A percentile compares a stretch with the other conserved stretches of the same genome.
These are phyloP conservation scores for Xylaria sp. DNA, from an alignment of 2,329 filamentous ascomycete species.

Conservation along the genomic window DNA sequence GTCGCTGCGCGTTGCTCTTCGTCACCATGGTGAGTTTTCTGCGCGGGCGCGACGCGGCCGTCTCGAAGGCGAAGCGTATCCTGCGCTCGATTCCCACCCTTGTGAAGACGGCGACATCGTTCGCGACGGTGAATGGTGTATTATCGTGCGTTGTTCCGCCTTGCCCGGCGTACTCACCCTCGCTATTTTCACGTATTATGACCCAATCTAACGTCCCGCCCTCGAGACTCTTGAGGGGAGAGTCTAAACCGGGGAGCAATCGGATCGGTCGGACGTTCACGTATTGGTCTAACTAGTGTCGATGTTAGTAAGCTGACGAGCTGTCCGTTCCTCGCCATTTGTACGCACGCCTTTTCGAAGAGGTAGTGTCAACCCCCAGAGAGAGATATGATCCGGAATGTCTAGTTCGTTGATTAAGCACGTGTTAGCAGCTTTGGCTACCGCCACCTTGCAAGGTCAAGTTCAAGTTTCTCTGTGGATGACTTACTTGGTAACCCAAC, in stretches of 20 bases:
- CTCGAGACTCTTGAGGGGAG: background rate
- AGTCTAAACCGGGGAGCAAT: background rate
- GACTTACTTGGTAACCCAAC: constrained; percentile 9
- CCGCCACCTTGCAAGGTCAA: background rate
- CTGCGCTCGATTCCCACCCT: background rate
- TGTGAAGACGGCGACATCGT: constrained; percentile 3
- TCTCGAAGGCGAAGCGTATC: constrained; percentile 12
- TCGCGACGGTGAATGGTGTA: background rate
- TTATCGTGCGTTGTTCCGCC: background rate
- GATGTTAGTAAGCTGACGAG: background rate
- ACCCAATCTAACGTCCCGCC: background rate
- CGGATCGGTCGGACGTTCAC: constrained; percentile 1
- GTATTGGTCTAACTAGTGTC: background rate
- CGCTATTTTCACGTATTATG: constrained; percentile 6
- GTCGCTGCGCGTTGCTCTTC: constrained; percentile 7
- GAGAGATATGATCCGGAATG: background rate
- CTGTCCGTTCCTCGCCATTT: background rate
- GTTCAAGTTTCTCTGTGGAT: background rate
- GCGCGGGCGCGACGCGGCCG: background rate
- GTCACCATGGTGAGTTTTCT: constrained; percentile 6
- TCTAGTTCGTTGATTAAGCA: background rate
- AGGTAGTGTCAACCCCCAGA: background rate
- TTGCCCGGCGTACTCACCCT: constrained; percentile 6
- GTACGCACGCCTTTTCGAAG: background rate
- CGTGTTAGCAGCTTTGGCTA: background rate